Base-by-base conservation (phyloP, 1,284 basidiomycete genomes). In the Marasmius oreades region DNA sequence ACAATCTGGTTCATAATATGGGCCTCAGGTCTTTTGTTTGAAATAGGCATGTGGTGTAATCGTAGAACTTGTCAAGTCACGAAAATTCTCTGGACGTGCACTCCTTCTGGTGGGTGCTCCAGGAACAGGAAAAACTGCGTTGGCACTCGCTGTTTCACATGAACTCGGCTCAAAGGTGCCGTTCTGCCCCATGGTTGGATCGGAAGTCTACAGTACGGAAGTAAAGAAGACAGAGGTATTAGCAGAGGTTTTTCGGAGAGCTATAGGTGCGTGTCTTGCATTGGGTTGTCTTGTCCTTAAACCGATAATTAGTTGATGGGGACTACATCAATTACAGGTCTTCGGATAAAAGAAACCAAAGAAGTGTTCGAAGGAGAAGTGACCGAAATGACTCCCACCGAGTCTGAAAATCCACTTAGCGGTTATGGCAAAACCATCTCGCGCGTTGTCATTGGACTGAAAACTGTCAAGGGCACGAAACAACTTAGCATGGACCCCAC, bases 221-320 rank as follows among this genome's bases (percentile, higher is more conserved):
- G 95, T 99, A 55, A 99, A 98, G 78, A 99, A 99, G 82, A 99
- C 96, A 0, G 96, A 99, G 70, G 95, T 98, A 2, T 77, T 99
- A n/a, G 93, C 95, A 58, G 95, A 98, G 72, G 87, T 88, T 52
- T 99, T 99, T 74, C 81, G 96, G 57, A 78, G 96, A 63, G 95
- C 97, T 10, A 99, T 99, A 59, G 96, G 95, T 94, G 69, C 68
- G 90, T 77, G 7, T 20, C 60, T 48, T 33, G 7, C 33, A 23
- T 56, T 51, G 23, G 36, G 10, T 58, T 48, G 44, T 55, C 34
- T 36, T 16, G n/a, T 20, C 36, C 23, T 52, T 52, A 36, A 45
- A 28, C 16, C 44, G 44, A 52, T n/a, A n/a, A 37, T 18, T 20
- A 7, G 39, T 42, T 42, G 5, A 37, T 5, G 2, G 20, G 16